These are phyloP conservation scores for Juncus effusus DNA, from an alignment of 176 grass and related monocot genomes.

Conservation along the genomic window DNA sequence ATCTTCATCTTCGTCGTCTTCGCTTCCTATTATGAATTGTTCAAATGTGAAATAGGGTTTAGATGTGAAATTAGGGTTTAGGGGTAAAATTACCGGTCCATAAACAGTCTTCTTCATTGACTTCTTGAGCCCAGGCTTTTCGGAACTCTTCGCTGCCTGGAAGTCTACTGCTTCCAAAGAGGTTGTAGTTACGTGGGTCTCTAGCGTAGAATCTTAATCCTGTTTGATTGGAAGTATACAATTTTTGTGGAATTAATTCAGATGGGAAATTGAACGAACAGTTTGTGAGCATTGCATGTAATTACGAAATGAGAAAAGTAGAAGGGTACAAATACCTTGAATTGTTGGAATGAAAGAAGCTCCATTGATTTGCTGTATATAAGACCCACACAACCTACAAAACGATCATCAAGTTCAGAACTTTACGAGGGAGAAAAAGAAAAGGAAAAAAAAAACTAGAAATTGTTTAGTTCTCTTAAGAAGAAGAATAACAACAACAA, in stretches of 20 bases:
- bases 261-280: conserved; percentile 11
- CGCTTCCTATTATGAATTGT: conserved; percentile 37
- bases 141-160: conserved; percentile 81
- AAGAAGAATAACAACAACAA: not conserved
- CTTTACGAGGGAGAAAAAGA: no score
- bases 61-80: not conserved
- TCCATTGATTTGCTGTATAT: not conserved
- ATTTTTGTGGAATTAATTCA: not conserved
- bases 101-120: conserved; percentile 81
- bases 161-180: conserved; percentile 67
- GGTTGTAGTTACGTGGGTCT: conserved; percentile 44
- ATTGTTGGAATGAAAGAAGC: conserved; percentile 1
- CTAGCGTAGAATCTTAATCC: conserved; percentile 52
- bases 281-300: not conserved
- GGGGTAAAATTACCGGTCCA: conserved; percentile 44
- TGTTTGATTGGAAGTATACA: conserved; percentile 17
- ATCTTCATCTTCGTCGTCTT: conserved; percentile 44
- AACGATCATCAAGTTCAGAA: no score
- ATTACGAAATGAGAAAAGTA: not conserved
- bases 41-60: not conserved
- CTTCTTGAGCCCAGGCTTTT: conserved; percentile 73
- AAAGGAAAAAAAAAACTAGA: no score
- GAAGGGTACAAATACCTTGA: not conserved
- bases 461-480: not conserved
- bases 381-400: not conserved